phyloP scores from a whole-genome alignment of 176 grass and related monocot species.

The Aegilops sharonensis region DNA sequence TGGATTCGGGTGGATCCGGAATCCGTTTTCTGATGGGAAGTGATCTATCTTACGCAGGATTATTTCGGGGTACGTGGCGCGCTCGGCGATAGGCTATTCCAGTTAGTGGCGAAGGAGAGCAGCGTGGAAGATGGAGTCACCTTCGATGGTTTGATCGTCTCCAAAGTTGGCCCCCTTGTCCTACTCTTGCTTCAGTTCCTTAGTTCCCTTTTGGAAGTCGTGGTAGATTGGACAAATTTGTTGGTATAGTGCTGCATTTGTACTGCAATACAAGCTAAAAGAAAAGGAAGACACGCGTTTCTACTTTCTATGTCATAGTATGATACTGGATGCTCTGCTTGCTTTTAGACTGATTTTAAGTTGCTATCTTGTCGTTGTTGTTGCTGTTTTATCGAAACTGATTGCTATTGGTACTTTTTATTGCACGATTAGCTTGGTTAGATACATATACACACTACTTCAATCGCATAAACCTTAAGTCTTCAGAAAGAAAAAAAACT shows the following conservation, averaged over 20 bases:
- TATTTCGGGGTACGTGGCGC: conserved; percentile 62
- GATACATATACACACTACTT: not conserved
- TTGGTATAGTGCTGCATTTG: not conserved
- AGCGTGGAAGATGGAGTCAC: conserved; percentile 55
- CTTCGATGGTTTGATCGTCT: conserved; percentile 66
- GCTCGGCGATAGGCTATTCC: conserved; percentile 69
- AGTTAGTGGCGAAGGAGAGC: conserved; percentile 56
- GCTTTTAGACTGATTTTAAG: not conserved
- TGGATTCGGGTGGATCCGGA: conserved; percentile 20
- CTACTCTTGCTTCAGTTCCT: not conserved
- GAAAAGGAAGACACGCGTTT: not conserved
- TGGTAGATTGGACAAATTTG: not conserved
- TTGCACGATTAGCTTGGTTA: not conserved
- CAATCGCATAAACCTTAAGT: not conserved
- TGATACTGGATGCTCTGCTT: not conserved
- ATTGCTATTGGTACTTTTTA: not conserved
- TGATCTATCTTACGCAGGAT: conserved; percentile 33
- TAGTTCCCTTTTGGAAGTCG: not conserved
- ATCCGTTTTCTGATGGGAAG: not conserved
- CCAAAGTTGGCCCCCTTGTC: conserved; percentile 55
- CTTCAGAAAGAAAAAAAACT: not conserved
- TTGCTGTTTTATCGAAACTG: not conserved
- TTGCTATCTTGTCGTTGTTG: not conserved
- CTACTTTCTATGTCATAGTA: not conserved
- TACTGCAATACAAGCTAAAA: not conserved